Evolutionary conservation across 345 rosid genomes (phyloP), one percentile per base, ranked within the genome.

Genomic region (Arabidopsis arenosa): DNA sequence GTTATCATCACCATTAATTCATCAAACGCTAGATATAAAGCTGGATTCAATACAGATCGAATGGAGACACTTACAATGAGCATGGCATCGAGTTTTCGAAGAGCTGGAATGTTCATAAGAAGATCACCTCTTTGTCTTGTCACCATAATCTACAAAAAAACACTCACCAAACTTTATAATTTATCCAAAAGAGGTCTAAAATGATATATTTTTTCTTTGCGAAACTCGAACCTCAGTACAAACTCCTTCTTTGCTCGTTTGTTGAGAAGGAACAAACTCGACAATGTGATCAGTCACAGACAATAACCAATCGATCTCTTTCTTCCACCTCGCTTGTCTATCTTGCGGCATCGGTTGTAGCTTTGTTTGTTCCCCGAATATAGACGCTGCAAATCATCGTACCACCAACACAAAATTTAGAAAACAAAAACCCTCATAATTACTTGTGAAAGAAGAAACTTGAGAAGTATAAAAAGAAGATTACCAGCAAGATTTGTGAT

Each of bases 111-210:
- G 76, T 93, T 89, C 87, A 92, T 84, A 3, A 81, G 90, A 63
- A 95, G 87, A 84, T 95, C 98, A 17, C 75, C 84, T 85, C 99
- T 83, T 80, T 95, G 97, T 77, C 81, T 80, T 14, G 97, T 92
- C 45, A 86, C 84, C 99, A 95, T 95, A 64, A 95, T 85, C 99
- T 95, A 73, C 64, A 51, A 23, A 66, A 23, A 3, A 28, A 28
- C 3, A 23, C 2, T 8, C 40, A 60, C 2, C 9, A 65, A 21
- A 35, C 14, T 41, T 49, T 54, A 66, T 5, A 41, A 49, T 18
- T 7, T 5, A 21, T 7, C 47, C 35, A 32, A 62, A n/a, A 3
- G 12, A 37, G 0, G 2, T 17, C 33, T 13, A 2, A 65, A 17
- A 62, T 43, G 14, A 4, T 33, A 21, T 15, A 0, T 4, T 55